A percentile compares a stretch with the other conserved stretches of the same genome.
Evolutionary conservation across 371 early-diverging fungal species (phyloP).

Genomic region (Lichtheimia ornata): DNA sequence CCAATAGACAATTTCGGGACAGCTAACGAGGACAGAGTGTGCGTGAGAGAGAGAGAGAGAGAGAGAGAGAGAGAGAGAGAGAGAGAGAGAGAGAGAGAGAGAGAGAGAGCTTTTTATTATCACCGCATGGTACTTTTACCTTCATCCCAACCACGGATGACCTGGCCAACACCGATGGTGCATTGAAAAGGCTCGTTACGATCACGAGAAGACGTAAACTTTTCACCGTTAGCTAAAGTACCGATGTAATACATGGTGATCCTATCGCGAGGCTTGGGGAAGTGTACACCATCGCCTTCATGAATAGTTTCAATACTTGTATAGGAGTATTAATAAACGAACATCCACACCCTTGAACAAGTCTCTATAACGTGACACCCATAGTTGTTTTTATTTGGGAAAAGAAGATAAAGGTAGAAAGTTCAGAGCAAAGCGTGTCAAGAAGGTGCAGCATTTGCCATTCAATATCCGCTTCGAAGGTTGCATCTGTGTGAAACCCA

Average conservation of each 20-base stretch:
- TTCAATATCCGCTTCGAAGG: too few relatives aligned
- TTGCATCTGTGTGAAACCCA: too few relatives aligned
- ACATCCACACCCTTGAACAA: background rate
- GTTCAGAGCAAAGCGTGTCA: background rate
- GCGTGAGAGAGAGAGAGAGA: too few relatives aligned
- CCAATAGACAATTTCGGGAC: constrained; percentile 86
- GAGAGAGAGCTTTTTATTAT: background rate
- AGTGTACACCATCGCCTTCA: constrained; percentile 78
- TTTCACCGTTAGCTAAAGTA: constrained; percentile 66
- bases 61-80: too few relatives aligned
- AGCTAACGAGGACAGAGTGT: constrained; percentile 9
- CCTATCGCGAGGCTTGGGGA: constrained; percentile 81
- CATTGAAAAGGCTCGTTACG: constrained; percentile 78
- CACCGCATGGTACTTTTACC: constrained; percentile 25
- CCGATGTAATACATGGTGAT: constrained; percentile 78
- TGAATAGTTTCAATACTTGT: constrained; percentile 43
- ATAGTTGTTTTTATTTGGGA: background rate
- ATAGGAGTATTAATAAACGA: background rate
- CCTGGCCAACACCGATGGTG: constrained; percentile 88
- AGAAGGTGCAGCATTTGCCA: too few relatives aligned
- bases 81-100: too few relatives aligned
- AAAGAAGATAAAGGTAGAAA: constrained; percentile 2
- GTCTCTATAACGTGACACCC: constrained; percentile 10
- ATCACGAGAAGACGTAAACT: constrained; percentile 88
- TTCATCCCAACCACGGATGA: constrained; percentile 85